These are phyloP conservation scores for Hyphopichia wangnamkhiaoensis DNA, from an alignment of 1,139 yeast genomes.

Conservation along the genomic window DNA sequence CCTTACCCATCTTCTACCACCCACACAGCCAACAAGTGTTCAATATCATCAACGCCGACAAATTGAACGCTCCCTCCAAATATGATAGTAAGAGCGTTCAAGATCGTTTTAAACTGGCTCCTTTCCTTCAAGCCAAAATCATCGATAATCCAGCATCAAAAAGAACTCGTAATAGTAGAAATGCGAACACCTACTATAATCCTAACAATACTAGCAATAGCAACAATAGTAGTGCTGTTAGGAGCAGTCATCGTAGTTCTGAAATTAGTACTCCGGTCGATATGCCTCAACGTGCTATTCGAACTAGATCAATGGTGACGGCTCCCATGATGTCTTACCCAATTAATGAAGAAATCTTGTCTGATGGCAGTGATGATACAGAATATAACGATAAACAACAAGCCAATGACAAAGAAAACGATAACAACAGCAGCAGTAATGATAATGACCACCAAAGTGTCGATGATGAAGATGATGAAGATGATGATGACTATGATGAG, in stretches of 20 bases:
- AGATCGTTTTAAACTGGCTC: slow-evolving; percentile 51
- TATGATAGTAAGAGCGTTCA: slow-evolving; percentile 46
- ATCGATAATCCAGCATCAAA: slow-evolving; percentile 36
- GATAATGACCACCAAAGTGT: too few species aligned
- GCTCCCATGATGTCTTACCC: slow-evolving; percentile 40
- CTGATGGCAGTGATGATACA: slow-evolving; percentile 33
- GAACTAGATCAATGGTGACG: slow-evolving; percentile 46
- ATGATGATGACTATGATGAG: slow-evolving; percentile 20
- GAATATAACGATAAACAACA: slow-evolving; percentile 32
- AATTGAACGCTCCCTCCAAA: slow-evolving; percentile 37
- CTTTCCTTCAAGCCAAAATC: slow-evolving; percentile 43
- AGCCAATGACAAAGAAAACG: slow-evolving; percentile 18
- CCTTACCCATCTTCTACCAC: slow-evolving; percentile 56
- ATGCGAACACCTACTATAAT: not conserved
- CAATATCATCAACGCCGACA: slow-evolving; percentile 46
- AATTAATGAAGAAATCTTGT: slow-evolving; percentile 38
- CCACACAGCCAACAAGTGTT: slow-evolving; percentile 43
- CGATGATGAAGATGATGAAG: slow-evolving; percentile 19
- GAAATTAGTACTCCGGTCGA: slow-evolving; percentile 12
- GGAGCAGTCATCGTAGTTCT: slow-evolving; percentile 9
- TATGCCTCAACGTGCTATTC: slow-evolving; percentile 45
- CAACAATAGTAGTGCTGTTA: not conserved
- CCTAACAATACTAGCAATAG: not conserved
- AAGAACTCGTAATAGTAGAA: slow-evolving; percentile 1
- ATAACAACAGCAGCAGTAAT: slow-evolving; percentile 13